These are phyloP conservation scores for Malbranchea cinnamomea DNA, from an alignment of 2,329 filamentous ascomycete genomes.

Conservation along the genomic window DNA sequence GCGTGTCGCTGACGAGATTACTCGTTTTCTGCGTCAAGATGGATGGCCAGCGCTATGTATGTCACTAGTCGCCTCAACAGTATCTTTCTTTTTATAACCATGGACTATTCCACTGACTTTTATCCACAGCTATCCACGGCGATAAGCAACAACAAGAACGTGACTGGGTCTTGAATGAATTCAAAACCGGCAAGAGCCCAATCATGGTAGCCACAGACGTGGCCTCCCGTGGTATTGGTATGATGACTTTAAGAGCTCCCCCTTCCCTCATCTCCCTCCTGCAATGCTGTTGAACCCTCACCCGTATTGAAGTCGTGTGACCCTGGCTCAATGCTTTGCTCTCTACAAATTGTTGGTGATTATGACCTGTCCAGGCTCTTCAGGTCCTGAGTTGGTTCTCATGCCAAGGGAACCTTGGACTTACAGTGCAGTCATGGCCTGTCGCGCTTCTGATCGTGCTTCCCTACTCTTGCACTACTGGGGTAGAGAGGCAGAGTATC, in stretches of 20 bases:
- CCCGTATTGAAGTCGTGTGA: constrained; percentile 43
- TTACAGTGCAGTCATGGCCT: constrained; percentile 54
- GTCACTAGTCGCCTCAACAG: no score
- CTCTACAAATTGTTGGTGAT: constrained; percentile 76
- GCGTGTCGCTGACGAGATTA: constrained; percentile 96
- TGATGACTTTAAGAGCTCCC: constrained; percentile 52
- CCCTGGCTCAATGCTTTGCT: constrained; percentile 67
- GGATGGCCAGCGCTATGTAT: constrained; percentile 94
- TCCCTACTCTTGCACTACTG: constrained; percentile 47
- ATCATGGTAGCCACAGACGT: constrained; percentile 99
- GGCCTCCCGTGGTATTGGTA: constrained; percentile 99
- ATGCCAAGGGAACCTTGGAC: constrained; percentile 76
- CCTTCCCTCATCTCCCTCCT: constrained; percentile 18
- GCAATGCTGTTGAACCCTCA: constrained; percentile 22
- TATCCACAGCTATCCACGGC: constrained; percentile 68
- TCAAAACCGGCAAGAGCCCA: constrained; percentile 98
- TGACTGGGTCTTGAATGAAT: constrained; percentile 98
- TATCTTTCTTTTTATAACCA: constrained; percentile 13
- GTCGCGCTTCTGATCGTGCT: constrained; percentile 64
- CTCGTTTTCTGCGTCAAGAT: constrained; percentile 89
- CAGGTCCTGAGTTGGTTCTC: constrained; percentile 66
- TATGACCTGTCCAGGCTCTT: constrained; percentile 84
- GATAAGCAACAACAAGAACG: constrained; percentile 99
- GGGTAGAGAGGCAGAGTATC: constrained; percentile 66
- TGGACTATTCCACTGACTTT: constrained; percentile 22